These are phyloP conservation scores for Penicillium ucsense DNA, from an alignment of 495 filamentous ascomycete genomes.

Conservation along the genomic window DNA sequence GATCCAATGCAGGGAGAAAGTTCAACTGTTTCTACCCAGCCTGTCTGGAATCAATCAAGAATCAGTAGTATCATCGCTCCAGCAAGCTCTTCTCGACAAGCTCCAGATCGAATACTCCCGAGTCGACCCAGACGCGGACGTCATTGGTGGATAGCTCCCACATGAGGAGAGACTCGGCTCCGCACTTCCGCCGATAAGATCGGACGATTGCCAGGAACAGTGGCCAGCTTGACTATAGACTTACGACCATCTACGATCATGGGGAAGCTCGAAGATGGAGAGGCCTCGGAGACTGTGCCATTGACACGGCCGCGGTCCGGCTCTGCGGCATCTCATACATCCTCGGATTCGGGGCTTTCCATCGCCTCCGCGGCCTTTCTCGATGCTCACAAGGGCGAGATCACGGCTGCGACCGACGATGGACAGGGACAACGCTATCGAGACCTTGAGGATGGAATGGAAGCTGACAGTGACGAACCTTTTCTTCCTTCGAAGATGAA, in stretches of 20 bases:
- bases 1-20: no score
- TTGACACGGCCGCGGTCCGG: slow-evolving; percentile 18
- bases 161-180: slow-evolving; percentile 1
- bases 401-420: slow-evolving; percentile 1
- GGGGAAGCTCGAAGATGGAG: slow-evolving; percentile 22
- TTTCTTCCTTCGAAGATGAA: slow-evolving; percentile 17
- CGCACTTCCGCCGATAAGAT: slow-evolving; percentile 12
- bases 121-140: no score
- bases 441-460: slow-evolving; percentile 29
- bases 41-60: no score
- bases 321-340: slow-evolving; percentile 20
- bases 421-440: slow-evolving; percentile 22
- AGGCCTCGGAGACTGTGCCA: slow-evolving; percentile 17
- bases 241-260: slow-evolving; percentile 13
- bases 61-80: no score
- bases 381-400: slow-evolving; percentile 16
- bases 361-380: slow-evolving; percentile 26
- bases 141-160: background rate
- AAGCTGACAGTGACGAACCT: slow-evolving; percentile 17
- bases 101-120: no score
- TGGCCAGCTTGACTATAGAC: background rate
- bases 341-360: slow-evolving; percentile 32
- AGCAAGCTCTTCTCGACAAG: no score
- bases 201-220: slow-evolving; percentile 2
- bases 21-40: background rate